Evolutionary conservation across 176 grass and related monocot species (phyloP).

Genomic region (Phragmites australis): DNA sequence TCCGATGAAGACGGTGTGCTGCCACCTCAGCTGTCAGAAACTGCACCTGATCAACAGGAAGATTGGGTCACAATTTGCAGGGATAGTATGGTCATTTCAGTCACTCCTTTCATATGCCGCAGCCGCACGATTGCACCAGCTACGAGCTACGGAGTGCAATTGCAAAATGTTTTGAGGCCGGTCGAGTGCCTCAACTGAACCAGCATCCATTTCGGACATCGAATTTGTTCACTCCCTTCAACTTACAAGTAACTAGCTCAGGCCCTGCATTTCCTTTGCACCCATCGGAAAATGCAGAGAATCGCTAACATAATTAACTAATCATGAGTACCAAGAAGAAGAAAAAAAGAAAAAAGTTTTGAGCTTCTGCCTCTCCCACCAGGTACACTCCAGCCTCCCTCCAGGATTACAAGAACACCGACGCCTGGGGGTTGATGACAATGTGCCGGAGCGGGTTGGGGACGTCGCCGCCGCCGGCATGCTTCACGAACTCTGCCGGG

Average conservation of each 20-base stretch:
- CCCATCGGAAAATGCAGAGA: slow-evolving; percentile 26
- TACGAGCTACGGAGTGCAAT: no score
- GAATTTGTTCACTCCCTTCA: slow-evolving; percentile 21
- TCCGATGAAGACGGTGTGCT: neutral
- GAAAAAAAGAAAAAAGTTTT: neutral
- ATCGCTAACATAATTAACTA: slow-evolving; percentile 23
- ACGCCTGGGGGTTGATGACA: slow-evolving; percentile 55
- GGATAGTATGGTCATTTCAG: neutral
- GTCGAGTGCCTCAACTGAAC: neutral
- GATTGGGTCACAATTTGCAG: no score
- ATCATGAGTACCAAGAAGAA: slow-evolving; percentile 1
- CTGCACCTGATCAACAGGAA: neutral
- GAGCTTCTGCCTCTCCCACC: neutral
- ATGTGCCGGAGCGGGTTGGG: slow-evolving; percentile 83
- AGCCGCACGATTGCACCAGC: neutral
- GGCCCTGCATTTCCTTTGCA: slow-evolving; percentile 17
- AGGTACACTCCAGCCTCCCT: neutral
- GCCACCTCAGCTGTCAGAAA: neutral
- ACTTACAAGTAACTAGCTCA: slow-evolving; percentile 43
- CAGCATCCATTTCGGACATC: slow-evolving; percentile 25
- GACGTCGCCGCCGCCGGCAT: slow-evolving; percentile 81
- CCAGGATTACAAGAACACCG: slow-evolving; percentile 49
- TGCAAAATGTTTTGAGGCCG: neutral
- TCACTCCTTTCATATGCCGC: neutral
- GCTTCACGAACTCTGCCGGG: slow-evolving; percentile 82